A percentile compares a stretch with the other conserved stretches of the same genome.
phyloP scores from a whole-genome alignment of 1,284 basidiomycete genomes.

The Heterobasidion occidentale region DNA sequence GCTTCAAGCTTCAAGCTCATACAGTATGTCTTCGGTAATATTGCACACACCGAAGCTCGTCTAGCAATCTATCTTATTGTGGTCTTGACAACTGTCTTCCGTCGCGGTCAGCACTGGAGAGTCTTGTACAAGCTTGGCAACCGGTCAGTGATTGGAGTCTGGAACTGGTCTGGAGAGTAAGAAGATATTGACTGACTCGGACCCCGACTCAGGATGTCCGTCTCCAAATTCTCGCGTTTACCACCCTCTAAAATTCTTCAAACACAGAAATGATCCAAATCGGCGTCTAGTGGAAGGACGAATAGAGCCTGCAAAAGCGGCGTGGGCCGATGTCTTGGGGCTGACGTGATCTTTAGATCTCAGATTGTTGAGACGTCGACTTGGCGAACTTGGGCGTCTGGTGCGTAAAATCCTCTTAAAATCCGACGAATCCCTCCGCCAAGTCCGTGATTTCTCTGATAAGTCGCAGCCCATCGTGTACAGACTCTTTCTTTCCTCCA shows the following conservation, averaged over 20 bases:
- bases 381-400: background rate
- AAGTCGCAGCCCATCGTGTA: background rate
- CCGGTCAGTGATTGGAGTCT: too few species aligned
- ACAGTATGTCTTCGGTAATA: too few species aligned
- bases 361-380: background rate
- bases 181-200: too few species aligned
- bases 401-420: background rate
- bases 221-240: background rate
- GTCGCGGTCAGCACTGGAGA: too few species aligned
- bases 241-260: slow-evolving; percentile 19
- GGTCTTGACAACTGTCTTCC: too few species aligned
- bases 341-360: background rate
- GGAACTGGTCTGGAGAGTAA: too few species aligned
- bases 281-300: slow-evolving; percentile 3
- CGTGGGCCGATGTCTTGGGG: too few species aligned
- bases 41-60: too few species aligned
- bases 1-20: too few species aligned
- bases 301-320: too few species aligned
- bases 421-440: background rate
- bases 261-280: slow-evolving; percentile 10
- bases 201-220: background rate
- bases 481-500: background rate
- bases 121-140: too few species aligned
- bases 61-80: too few species aligned
- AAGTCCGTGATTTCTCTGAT: background rate